Evolutionary conservation across 257 asterid genomes (phyloP).

Genomic region (Ballota nigra): DNA sequence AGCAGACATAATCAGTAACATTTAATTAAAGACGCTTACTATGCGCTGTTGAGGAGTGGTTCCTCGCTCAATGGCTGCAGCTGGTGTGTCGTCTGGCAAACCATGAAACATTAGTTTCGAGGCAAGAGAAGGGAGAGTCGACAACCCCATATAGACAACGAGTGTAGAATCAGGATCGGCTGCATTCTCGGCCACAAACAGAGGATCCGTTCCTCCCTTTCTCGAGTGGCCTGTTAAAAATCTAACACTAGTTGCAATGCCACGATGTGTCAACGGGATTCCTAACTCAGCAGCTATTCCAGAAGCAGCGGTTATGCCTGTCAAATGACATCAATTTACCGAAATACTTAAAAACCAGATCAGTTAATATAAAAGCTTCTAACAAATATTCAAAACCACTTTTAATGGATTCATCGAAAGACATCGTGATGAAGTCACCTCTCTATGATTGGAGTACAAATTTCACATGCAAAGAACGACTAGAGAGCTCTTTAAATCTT

Average conservation of each 20-base stretch:
- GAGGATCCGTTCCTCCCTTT: conserved; percentile 93
- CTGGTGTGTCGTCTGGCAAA: conserved; percentile 83
- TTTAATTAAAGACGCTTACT: conserved; percentile 25
- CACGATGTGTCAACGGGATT: conserved; percentile 95
- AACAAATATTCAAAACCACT: too few species aligned
- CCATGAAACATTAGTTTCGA: conserved; percentile 67
- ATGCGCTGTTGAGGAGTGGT: conserved; percentile 93
- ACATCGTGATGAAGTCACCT: too few species aligned
- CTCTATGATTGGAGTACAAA: too few species aligned
- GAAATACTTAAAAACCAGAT: too few species aligned
- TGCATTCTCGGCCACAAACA: conserved; percentile 83
- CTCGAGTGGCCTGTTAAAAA: conserved; percentile 93
- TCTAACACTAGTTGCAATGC: conserved; percentile 82
- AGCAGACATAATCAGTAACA: not conserved
- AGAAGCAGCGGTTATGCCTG: conserved; percentile 98
- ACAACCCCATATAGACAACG: conserved; percentile 91
- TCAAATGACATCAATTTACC: conserved; percentile 14
- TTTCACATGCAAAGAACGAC: too few species aligned
- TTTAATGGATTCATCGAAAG: too few species aligned
- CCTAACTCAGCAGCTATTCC: conserved; percentile 98
- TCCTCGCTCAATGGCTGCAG: conserved; percentile 94
- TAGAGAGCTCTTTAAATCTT: not conserved
- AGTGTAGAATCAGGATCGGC: conserved; percentile 90
- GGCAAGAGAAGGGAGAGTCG: conserved; percentile 89
- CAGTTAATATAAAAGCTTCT: too few species aligned